Evolutionary conservation across 2,329 filamentous ascomycete genomes (phyloP).

Genomic region (Colletotrichum liaoningense): DNA sequence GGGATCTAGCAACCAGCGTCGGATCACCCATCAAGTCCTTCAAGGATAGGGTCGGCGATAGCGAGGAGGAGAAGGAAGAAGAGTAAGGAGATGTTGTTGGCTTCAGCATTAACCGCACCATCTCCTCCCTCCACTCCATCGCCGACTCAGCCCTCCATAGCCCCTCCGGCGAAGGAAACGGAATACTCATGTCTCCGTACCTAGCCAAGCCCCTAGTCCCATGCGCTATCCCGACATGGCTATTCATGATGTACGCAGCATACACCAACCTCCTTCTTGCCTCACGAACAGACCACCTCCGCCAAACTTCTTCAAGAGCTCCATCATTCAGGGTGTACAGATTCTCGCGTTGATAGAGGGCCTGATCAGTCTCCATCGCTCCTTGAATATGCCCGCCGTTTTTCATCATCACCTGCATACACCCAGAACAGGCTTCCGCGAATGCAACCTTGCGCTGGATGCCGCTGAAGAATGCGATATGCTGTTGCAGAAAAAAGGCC

Average conservation of each 20-base stretch:
- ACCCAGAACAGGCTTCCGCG: neutral
- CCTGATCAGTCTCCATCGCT: neutral
- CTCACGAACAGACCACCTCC: neutral
- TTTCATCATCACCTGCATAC: slow-evolving; percentile 1
- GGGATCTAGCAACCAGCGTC: neutral
- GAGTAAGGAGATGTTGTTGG: neutral
- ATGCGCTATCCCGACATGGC: slow-evolving; percentile 11
- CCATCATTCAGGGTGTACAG: neutral
- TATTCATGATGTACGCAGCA: slow-evolving; percentile 3
- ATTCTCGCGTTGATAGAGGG: too few species aligned
- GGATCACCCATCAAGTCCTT: neutral
- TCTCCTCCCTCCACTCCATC: neutral
- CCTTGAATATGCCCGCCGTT: slow-evolving; percentile 10
- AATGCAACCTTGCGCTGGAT: neutral
- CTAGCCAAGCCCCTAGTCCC: neutral
- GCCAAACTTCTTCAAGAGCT: neutral
- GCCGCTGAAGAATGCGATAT: slow-evolving; percentile 9
- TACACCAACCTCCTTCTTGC: slow-evolving; percentile 2
- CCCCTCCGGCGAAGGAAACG: neutral
- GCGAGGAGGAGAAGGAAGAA: neutral
- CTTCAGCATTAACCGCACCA: neutral
- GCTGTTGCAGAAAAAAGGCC: slow-evolving; percentile 15
- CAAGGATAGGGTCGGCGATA: neutral
- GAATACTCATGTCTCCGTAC: neutral
- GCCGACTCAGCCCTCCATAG: neutral